Evolutionary conservation across 1,139 yeast genomes (phyloP).

Genomic region (Candida smagusa): DNA sequence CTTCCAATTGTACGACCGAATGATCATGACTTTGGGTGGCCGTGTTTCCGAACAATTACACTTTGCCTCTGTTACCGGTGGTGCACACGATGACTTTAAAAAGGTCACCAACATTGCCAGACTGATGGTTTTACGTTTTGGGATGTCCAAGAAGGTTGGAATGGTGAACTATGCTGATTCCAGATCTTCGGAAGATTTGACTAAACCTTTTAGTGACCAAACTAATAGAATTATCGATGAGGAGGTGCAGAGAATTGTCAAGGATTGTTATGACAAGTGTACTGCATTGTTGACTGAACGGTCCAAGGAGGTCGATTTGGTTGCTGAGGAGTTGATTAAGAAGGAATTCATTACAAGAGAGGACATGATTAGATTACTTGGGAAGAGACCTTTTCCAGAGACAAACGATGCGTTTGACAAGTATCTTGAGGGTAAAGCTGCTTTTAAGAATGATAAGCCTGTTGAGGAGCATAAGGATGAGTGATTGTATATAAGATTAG

Average conservation of each 20-base stretch:
- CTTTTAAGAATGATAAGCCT: constrained; percentile 30
- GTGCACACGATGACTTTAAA: constrained; percentile 94
- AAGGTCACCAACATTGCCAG: constrained; percentile 95
- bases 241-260: constrained; percentile 80
- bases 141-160: constrained; percentile 87
- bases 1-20: constrained; percentile 78
- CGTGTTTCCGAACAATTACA: constrained; percentile 93
- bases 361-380: constrained; percentile 83
- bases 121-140: constrained; percentile 86
- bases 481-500: neutral
- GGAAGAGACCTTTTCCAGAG: constrained; percentile 88
- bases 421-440: constrained; percentile 51
- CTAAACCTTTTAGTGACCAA: constrained; percentile 88
- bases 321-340: constrained; percentile 78
- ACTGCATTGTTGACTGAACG: constrained; percentile 64
- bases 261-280: constrained; percentile 74
- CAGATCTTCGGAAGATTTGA: constrained; percentile 59
- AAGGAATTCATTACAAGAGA: constrained; percentile 89
- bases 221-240: constrained; percentile 78
- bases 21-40: constrained; percentile 97
- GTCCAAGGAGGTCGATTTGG: constrained; percentile 69
- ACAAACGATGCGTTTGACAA: constrained; percentile 92
- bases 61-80: constrained; percentile 86
- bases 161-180: constrained; percentile 64
- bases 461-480: constrained; percentile 24